Conservation (phyloP, 2,329 filamentous ascomycete genomes). For the Exophiala dermatitidis region DNA sequence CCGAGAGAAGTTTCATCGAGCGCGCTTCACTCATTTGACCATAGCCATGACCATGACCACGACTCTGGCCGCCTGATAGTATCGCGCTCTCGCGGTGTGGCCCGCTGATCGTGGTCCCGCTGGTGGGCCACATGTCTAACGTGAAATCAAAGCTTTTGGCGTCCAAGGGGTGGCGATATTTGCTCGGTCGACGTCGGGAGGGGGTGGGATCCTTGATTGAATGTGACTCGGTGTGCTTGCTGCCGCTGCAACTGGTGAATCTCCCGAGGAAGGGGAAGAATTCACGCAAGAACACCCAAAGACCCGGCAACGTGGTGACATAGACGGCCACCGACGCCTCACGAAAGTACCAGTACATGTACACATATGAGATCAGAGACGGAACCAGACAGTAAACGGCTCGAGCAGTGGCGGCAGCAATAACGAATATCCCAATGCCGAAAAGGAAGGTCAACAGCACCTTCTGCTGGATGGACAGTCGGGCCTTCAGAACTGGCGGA, state of each 20-base stretch:
- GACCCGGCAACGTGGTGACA: slow-evolving; percentile 47
- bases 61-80: too few relatives aligned
- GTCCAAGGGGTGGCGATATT: too few relatives aligned
- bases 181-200: too few relatives aligned
- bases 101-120: too few relatives aligned
- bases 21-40: too few relatives aligned
- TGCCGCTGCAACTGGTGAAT: slow-evolving; percentile 4
- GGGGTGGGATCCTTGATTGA: too few relatives aligned
- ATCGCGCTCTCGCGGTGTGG: too few relatives aligned
- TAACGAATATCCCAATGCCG: slow-evolving; percentile 42
- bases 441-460: slow-evolving; percentile 39
- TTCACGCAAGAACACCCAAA: slow-evolving; percentile 47
- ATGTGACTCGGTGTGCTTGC: slow-evolving; percentile 4
- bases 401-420: slow-evolving; percentile 44
- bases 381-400: slow-evolving; percentile 44
- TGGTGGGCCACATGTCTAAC: too few relatives aligned
- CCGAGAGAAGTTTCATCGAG: too few relatives aligned
- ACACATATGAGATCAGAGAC: slow-evolving; percentile 30
- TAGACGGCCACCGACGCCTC: slow-evolving; percentile 41
- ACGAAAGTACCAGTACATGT: slow-evolving; percentile 45
- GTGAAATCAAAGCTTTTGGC: too few relatives aligned
- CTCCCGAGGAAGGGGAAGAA: slow-evolving; percentile 34
- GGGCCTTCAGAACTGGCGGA: slow-evolving; percentile 38
- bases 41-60: too few relatives aligned
- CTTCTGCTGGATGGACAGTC: slow-evolving; percentile 38